phyloP scores from a whole-genome alignment of 2,329 filamentous ascomycete species.

The Tolypocladium ovalisporum region DNA sequence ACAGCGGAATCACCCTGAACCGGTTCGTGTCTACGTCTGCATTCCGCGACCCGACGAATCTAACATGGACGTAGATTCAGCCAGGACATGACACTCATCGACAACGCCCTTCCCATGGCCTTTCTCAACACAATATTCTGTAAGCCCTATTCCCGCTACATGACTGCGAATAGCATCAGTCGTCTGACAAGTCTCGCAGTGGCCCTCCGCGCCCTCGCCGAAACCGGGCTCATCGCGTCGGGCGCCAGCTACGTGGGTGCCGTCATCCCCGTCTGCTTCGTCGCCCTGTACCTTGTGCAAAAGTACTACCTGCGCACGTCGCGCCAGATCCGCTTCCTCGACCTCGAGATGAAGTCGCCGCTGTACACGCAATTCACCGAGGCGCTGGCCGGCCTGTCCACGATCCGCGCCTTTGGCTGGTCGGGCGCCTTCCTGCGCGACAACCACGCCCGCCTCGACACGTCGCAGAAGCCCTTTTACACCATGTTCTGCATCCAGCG shows the following conservation, averaged over 20 bases:
- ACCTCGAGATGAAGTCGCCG: slow-evolving; percentile 37
- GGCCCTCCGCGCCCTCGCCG: slow-evolving; percentile 11
- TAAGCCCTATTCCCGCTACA: neutral
- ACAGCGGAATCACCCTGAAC: neutral
- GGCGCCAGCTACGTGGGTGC: slow-evolving; percentile 20
- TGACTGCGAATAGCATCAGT: neutral
- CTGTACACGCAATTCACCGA: slow-evolving; percentile 41
- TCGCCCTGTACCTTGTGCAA: slow-evolving; percentile 31
- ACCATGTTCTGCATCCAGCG: slow-evolving; percentile 36
- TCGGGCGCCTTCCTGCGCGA: slow-evolving; percentile 21
- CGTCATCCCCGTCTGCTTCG: slow-evolving; percentile 28
- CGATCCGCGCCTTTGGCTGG: slow-evolving; percentile 40
- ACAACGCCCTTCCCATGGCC: neutral
- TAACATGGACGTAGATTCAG: neutral
- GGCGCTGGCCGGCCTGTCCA: slow-evolving; percentile 32
- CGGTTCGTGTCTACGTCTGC: neutral
- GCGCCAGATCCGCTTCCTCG: slow-evolving; percentile 37
- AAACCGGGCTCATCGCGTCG: slow-evolving; percentile 12
- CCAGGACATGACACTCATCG: neutral
- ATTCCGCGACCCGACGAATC: neutral
- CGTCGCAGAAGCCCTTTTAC: slow-evolving; percentile 38
- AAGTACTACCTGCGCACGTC: slow-evolving; percentile 41
- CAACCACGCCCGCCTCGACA: slow-evolving; percentile 24
- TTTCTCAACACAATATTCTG: neutral
- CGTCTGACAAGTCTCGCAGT: neutral